Base-by-base conservation (phyloP, 495 filamentous ascomycete genomes). In the Cercophora samala region DNA sequence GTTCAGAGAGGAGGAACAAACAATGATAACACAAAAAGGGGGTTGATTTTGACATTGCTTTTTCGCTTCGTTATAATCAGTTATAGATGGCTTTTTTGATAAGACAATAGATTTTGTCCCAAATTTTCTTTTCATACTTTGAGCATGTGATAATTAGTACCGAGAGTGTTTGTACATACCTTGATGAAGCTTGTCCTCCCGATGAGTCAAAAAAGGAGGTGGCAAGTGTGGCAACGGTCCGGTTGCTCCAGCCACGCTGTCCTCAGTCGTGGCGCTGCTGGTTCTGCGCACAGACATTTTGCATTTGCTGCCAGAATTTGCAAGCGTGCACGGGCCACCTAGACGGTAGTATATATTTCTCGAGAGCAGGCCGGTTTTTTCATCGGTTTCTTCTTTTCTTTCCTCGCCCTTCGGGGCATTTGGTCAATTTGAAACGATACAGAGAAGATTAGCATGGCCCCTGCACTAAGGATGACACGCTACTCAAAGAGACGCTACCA, bases 401-500 rank as follows among this genome's bases (percentile, higher is more conserved):
- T 65, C 18, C 59, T 66, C 69, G 86, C 86, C 86, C 87, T 89
- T 84, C 25, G 58, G 86, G 88, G 87, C 89, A 91, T 89, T 88
- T 90, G 88, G 88, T 90, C 87, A 90, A 90, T 88, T 77, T 77
- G 77, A 78, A 82, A 83, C 79, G 78, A 83, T 83, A 81, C 77
- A 79, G 88, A 93, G 90, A 93, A 93, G 89, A 93, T 93, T 96
- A 97, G 93, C 93, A 97, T 97, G 92, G 93, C 93, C 93, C 93
- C 93, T 97, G 93, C 93, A 96, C 93, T 96, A 97, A 97, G 93
- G 93, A 96, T 96, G 93, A 96, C 91, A 96, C 92, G 91, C 92
- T 93, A 91, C 93, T 91, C 90, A 93, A 93, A 93, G 91, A 93
- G 91, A 92, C 89, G 89, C 90, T 91, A 90, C 84, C 85, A 82